Conservation (phyloP, 306 rosid genomes). For the Cicer chorassanicum region DNA sequence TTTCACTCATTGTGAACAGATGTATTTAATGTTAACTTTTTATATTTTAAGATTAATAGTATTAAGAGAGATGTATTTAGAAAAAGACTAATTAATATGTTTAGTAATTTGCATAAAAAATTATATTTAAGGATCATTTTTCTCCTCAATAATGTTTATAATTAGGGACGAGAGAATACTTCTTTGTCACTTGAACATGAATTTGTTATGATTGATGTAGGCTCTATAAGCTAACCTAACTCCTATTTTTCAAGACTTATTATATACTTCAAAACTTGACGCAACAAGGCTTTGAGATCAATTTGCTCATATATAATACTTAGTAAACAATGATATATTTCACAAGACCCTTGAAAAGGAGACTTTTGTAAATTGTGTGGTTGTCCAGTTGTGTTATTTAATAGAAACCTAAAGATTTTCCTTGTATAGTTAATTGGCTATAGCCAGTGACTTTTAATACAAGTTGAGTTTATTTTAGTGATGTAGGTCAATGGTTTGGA, state of each 20-base stretch:
- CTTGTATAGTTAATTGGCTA: slow-evolving; percentile 30
- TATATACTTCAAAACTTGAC: slow-evolving; percentile 27
- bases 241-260: slow-evolving; percentile 31
- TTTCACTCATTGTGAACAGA: no score
- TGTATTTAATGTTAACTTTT: no score
- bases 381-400: slow-evolving; percentile 40
- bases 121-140: no score
- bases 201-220: slow-evolving; percentile 8
- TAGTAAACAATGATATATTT: slow-evolving; percentile 27
- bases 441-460: slow-evolving; percentile 40
- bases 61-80: no score
- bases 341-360: slow-evolving; percentile 34
- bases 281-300: slow-evolving; percentile 18
- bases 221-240: slow-evolving; percentile 24
- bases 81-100: no score
- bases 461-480: slow-evolving; percentile 41
- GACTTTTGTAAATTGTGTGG: slow-evolving; percentile 17
- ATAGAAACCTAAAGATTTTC: slow-evolving; percentile 3
- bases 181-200: slow-evolving; percentile 7
- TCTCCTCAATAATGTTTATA: no score
- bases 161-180: not conserved
- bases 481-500: slow-evolving; percentile 48
- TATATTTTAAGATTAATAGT: no score
- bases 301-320: not conserved
- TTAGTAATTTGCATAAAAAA: no score